Evolutionary conservation across 2,329 filamentous ascomycete species (phyloP).

Genomic region (Cadophora malorum): DNA sequence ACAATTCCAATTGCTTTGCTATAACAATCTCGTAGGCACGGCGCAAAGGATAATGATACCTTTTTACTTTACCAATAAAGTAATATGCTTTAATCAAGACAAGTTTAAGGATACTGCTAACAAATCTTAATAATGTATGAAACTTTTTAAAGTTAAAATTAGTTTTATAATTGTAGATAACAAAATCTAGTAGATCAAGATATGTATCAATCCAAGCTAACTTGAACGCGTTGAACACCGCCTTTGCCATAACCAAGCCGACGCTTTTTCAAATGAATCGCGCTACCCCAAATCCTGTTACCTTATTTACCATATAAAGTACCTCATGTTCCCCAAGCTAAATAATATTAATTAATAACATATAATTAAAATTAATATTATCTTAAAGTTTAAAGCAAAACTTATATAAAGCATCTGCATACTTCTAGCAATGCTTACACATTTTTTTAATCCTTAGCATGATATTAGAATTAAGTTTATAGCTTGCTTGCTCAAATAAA

Average conservation of each 20-base stretch:
- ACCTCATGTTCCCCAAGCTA: not conserved
- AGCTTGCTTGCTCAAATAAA: too few species aligned
- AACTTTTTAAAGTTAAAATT: slow-evolving; percentile 5
- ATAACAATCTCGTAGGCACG: not conserved
- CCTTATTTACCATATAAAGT: too few species aligned
- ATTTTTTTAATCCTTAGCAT: not conserved
- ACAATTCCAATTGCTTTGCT: not conserved
- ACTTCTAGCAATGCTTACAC: not conserved
- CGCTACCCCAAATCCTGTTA: too few species aligned
- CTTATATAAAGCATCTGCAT: not conserved
- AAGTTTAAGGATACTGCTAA: not conserved
- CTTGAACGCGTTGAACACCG: too few species aligned
- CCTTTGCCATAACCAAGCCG: too few species aligned
- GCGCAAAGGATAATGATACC: not conserved
- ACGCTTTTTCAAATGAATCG: too few species aligned
- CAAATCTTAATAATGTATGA: not conserved
- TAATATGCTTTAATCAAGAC: not conserved
- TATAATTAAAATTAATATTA: not conserved
- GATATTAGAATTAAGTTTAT: too few species aligned
- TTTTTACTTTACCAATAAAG: not conserved
- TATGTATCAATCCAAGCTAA: not conserved
- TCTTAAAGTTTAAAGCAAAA: not conserved
- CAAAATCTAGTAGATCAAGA: not conserved
- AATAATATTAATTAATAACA: not conserved
- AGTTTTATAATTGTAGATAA: not conserved